Percentiles rank a stretch among this genome's conserved stretches.
Evolutionary conservation across 345 rosid species (phyloP).

Genomic region (Excoecaria cochinchinensis): DNA sequence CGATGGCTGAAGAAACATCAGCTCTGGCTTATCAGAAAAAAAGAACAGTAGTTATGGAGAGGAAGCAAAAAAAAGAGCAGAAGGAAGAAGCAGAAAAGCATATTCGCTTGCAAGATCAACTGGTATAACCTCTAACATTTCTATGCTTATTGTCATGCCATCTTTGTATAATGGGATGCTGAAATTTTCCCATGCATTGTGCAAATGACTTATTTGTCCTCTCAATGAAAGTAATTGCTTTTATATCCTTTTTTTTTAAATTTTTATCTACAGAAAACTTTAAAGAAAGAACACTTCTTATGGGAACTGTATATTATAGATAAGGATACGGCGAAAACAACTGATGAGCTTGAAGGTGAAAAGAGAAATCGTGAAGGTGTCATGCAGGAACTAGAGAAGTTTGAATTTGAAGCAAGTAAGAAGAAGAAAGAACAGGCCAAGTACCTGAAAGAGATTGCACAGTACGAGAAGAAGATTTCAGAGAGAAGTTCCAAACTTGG

Average conservation of each 20-base stretch:
- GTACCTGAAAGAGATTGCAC: conserved; percentile 76
- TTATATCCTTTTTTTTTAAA: background rate
- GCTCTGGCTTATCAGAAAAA: conserved; percentile 81
- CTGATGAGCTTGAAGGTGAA: conserved; percentile 67
- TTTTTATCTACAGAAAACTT: conserved; percentile 61
- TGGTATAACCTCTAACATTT: conserved; percentile 49
- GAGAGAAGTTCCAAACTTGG: conserved; percentile 69
- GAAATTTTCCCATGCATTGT: background rate
- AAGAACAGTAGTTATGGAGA: conserved; percentile 71
- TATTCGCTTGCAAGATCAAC: conserved; percentile 74
- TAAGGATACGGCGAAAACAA: conserved; percentile 59
- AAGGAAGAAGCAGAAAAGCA: conserved; percentile 99
- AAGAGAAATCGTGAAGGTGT: conserved; percentile 56
- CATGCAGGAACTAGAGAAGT: conserved; percentile 58
- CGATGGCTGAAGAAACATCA: conserved; percentile 79
- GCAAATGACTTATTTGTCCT: background rate
- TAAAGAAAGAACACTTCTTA: conserved; percentile 77
- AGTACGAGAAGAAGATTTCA: conserved; percentile 71
- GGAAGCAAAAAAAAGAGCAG: conserved; percentile 97
- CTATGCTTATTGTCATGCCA: background rate
- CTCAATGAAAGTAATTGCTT: conserved; percentile 10
- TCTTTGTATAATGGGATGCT: conserved; percentile 13
- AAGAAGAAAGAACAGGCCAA: conserved; percentile 78
- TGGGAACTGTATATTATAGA: conserved; percentile 86
- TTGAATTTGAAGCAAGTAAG: conserved; percentile 56